Percentiles rank a stretch among this genome's conserved stretches.
These are phyloP conservation scores for Penicillium sp. DNA, from an alignment of 2,329 filamentous ascomycete species.

Conservation along the genomic window DNA sequence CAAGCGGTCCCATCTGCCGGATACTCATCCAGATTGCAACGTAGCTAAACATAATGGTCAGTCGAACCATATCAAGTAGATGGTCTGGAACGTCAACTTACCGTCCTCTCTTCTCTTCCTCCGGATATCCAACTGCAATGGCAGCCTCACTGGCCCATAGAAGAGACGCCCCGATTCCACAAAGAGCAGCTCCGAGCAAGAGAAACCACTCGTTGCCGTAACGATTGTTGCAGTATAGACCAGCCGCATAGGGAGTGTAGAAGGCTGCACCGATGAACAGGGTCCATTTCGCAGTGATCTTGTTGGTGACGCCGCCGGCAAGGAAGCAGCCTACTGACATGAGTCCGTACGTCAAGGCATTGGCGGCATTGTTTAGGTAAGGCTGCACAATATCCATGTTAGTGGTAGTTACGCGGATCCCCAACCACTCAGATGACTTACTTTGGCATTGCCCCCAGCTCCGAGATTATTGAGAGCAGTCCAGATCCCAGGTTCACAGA, in stretches of 20 bases:
- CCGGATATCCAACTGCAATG: conserved; percentile 40
- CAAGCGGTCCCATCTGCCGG: conserved; percentile 46
- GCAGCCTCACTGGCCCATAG: conserved; percentile 38
- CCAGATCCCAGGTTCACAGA: conserved; percentile 40
- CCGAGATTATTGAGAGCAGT: conserved; percentile 39
- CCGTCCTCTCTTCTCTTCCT: conserved; percentile 38
- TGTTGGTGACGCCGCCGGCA: conserved; percentile 38
- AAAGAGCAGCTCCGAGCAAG: conserved; percentile 39
- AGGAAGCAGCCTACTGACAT: conserved; percentile 42
- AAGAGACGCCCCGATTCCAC: conserved; percentile 36
- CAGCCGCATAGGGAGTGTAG: conserved; percentile 35
- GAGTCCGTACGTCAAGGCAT: conserved; percentile 42
- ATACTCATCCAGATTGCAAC: conserved; percentile 48
- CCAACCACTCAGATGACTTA: neutral
- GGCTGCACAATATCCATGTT: conserved; percentile 28
- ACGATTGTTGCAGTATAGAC: conserved; percentile 36
- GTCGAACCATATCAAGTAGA: neutral
- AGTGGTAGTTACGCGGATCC: neutral
- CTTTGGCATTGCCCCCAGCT: conserved; percentile 31
- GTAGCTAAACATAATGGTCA: conserved; percentile 15
- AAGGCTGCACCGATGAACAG: conserved; percentile 37
- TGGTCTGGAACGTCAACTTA: conserved; percentile 25
- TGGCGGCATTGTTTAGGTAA: conserved; percentile 44
- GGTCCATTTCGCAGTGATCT: conserved; percentile 34
- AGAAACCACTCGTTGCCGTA: conserved; percentile 46